These are phyloP conservation scores for Sisymbrium altissimum DNA, from an alignment of 345 rosid species.

Conservation along the genomic window DNA sequence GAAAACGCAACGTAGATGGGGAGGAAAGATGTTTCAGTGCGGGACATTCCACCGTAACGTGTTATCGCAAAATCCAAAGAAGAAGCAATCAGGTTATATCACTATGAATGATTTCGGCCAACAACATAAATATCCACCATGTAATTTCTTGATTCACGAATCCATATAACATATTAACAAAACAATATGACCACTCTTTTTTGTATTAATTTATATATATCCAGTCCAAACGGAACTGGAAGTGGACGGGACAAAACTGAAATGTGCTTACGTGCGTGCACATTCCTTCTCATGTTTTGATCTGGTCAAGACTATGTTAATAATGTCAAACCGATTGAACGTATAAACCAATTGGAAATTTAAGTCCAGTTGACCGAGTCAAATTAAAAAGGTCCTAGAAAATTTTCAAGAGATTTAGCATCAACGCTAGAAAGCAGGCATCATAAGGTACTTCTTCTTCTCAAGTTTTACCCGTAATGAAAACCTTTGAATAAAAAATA, in stretches of 20 bases:
- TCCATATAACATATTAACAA: no score
- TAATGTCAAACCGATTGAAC: neutral
- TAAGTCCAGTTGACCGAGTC: conserved; percentile 2
- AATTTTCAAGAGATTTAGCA: neutral
- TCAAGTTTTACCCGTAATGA: conserved; percentile 20
- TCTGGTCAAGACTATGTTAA: neutral
- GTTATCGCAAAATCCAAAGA: neutral
- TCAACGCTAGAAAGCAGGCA: neutral
- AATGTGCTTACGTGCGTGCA: neutral
- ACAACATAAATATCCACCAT: no score
- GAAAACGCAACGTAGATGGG: neutral
- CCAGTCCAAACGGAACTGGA: no score
- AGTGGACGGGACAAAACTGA: neutral
- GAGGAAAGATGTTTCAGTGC: neutral
- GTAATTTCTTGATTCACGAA: no score
- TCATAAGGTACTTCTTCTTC: neutral
- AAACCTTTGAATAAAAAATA: no score
- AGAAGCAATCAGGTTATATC: no score
- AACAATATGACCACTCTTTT: no score
- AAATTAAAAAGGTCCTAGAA: neutral
- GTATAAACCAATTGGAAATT: conserved; percentile 4
- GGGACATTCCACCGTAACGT: neutral
- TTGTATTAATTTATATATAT: no score
- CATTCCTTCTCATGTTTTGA: neutral
- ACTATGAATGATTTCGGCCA: no score